Evolutionary conservation across 805 yeast species (phyloP).

Genomic region (Cyberlindnera euphorbiae): DNA sequence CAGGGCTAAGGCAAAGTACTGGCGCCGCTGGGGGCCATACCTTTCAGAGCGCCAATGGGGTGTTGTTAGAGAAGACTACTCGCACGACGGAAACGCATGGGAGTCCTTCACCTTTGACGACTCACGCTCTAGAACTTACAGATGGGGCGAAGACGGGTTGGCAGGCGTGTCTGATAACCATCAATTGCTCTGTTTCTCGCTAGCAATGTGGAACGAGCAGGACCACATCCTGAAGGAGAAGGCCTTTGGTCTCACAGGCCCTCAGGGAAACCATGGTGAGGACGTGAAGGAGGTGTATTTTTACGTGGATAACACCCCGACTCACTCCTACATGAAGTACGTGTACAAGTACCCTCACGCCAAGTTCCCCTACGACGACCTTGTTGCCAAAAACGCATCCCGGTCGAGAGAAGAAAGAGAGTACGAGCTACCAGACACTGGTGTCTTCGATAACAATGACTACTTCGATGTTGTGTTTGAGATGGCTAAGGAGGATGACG

Average conservation of each 20-base stretch:
- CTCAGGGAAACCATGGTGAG: conserved; percentile 94
- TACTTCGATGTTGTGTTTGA: conserved; percentile 88
- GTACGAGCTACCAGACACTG: conserved; percentile 81
- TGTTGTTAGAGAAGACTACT: conserved; percentile 82
- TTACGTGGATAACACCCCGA: conserved; percentile 86
- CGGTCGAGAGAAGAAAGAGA: conserved; percentile 67
- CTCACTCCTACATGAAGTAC: conserved; percentile 89
- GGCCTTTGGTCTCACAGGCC: conserved; percentile 83
- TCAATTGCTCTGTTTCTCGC: conserved; percentile 67
- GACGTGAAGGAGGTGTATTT: conserved; percentile 86
- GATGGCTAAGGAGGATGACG: conserved; percentile 80
- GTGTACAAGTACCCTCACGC: conserved; percentile 89
- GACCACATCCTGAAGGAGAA: conserved; percentile 84
- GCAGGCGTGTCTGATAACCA: conserved; percentile 87
- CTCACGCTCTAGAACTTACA: conserved; percentile 70
- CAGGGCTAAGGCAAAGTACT: conserved; percentile 41
- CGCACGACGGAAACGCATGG: conserved; percentile 88
- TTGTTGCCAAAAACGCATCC: conserved; percentile 61
- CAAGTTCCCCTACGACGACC: conserved; percentile 74
- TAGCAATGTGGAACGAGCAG: conserved; percentile 89
- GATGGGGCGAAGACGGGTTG: conserved; percentile 97
- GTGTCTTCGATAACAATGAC: conserved; percentile 51
- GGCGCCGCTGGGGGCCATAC: conserved; percentile 92
- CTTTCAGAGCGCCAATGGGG: conserved; percentile 83
- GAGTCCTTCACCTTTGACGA: conserved; percentile 81